Evolutionary conservation across 2,329 filamentous ascomycete species (phyloP).

Genomic region (Ustulina deusta): DNA sequence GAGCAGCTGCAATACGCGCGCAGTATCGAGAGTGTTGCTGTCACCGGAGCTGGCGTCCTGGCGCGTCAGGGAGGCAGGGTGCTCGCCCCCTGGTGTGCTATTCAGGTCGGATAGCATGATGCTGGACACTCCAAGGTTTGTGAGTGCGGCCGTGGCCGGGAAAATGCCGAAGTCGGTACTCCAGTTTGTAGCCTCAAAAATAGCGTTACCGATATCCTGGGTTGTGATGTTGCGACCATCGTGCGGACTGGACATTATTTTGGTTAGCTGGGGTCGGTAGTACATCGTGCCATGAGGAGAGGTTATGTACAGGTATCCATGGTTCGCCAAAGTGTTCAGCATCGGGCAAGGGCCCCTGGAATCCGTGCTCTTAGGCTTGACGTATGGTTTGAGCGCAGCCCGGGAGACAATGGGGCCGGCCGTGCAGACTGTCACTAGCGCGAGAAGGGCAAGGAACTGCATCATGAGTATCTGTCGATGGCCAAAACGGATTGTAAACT

Average conservation of each 20-base stretch:
- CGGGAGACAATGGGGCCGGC: conserved; percentile 31
- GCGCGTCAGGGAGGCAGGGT: conserved; percentile 41
- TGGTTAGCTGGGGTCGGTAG: conserved; percentile 10
- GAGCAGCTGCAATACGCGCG: conserved; percentile 37
- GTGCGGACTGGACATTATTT: conserved; percentile 26
- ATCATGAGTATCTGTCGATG: conserved; percentile 15
- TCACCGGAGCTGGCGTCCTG: conserved; percentile 37
- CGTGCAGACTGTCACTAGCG: conserved; percentile 27
- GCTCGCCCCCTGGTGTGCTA: conserved; percentile 34
- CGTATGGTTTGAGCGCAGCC: conserved; percentile 36
- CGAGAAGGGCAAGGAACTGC: conserved; percentile 34
- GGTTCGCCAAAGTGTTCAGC: conserved; percentile 44
- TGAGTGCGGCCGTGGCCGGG: conserved; percentile 26
- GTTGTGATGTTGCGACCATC: conserved; percentile 38
- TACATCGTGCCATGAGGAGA: neutral
- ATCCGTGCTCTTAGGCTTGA: conserved; percentile 37
- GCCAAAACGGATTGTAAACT: neutral
- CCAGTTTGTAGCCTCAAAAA: conserved; percentile 37
- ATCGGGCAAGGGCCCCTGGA: conserved; percentile 42
- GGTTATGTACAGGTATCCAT: conserved; percentile 41
- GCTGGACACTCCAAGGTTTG: conserved; percentile 17
- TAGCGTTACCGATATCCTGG: conserved; percentile 33
- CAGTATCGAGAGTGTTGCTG: conserved; percentile 33
- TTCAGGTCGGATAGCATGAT: conserved; percentile 38
- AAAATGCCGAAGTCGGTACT: conserved; percentile 36